Evolutionary conservation across 1,284 basidiomycete species (phyloP).

Genomic region (Ganoderma sinense): DNA sequence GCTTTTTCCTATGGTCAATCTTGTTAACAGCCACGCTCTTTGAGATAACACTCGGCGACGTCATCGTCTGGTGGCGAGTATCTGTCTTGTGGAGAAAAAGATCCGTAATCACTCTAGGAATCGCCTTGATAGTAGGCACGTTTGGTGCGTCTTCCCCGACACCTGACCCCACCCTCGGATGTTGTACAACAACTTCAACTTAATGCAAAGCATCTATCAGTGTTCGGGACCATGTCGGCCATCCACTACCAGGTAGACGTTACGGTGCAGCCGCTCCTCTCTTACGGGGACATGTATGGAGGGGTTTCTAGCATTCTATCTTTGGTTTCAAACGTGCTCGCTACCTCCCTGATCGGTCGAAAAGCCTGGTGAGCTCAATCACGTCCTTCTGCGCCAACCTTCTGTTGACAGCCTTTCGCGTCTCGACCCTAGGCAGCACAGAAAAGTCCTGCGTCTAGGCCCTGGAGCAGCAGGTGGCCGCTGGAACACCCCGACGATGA

Average conservation of each 20-base stretch:
- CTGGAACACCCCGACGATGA: not conserved
- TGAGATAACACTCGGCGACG: not conserved
- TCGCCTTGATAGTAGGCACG: not conserved
- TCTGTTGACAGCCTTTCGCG: not conserved
- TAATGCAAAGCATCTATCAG: not conserved
- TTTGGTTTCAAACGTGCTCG: not conserved
- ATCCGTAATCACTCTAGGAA: not conserved
- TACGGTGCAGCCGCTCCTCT: not conserved
- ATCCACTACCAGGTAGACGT: not conserved
- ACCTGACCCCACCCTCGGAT: too few species aligned
- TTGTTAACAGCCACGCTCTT: not conserved
- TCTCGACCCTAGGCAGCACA: not conserved
- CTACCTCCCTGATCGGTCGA: not conserved
- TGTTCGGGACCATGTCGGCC: not conserved
- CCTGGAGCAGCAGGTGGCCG: not conserved
- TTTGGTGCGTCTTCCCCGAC: not conserved
- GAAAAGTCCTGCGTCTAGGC: not conserved
- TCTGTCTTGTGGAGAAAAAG: not conserved
- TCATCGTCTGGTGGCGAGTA: slow-evolving; percentile 1
- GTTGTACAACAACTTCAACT: not conserved
- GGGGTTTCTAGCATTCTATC: not conserved
- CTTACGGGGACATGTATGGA: not conserved
- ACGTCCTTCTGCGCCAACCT: not conserved
- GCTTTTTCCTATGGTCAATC: not conserved
- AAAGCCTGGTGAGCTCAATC: not conserved